Evolutionary conservation across 495 filamentous ascomycete species (phyloP).

Genomic region (Aeminium ludgeri): DNA sequence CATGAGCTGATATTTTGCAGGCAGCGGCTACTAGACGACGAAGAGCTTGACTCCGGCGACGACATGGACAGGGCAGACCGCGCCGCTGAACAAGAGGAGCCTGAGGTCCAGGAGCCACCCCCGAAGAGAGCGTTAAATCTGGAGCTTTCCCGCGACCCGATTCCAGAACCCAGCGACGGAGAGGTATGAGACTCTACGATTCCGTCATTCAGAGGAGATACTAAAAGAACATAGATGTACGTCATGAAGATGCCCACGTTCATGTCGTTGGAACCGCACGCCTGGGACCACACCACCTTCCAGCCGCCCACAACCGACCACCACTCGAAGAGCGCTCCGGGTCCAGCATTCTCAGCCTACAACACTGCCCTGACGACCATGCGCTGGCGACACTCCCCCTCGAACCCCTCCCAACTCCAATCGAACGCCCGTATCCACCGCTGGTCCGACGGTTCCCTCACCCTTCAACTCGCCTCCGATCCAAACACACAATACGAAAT

Average conservation of each 20-base stretch:
- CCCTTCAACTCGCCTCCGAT: conserved; percentile 54
- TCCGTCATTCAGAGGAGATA: not conserved
- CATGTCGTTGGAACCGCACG: conserved; percentile 54
- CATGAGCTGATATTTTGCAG: conserved; percentile 24
- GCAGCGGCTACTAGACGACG: conserved; percentile 48
- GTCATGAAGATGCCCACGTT: conserved; percentile 65
- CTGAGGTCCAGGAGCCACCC: conserved; percentile 6
- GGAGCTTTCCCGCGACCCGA: conserved; percentile 33
- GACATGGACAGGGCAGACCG: conserved; percentile 45
- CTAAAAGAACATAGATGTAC: conserved; percentile 40
- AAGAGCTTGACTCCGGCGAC: conserved; percentile 67
- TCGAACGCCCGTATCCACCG: conserved; percentile 63
- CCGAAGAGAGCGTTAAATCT: conserved; percentile 20
- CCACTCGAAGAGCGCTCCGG: conserved; percentile 27
- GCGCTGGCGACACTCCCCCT: conserved; percentile 54
- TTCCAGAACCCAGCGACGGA: conserved; percentile 52
- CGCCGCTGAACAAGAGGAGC: conserved; percentile 20
- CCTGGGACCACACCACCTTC: conserved; percentile 59
- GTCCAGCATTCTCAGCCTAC: conserved; percentile 38
- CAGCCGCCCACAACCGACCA: conserved; percentile 42
- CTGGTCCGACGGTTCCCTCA: conserved; percentile 76
- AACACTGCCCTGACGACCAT: conserved; percentile 49
- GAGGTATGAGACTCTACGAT: conserved; percentile 13
- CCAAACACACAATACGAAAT: conserved; percentile 69
- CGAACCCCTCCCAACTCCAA: conserved; percentile 39